phyloP scores from a whole-genome alignment of 225 moss, liverwort and hornwort species.

The Lunularia cruciata region DNA sequence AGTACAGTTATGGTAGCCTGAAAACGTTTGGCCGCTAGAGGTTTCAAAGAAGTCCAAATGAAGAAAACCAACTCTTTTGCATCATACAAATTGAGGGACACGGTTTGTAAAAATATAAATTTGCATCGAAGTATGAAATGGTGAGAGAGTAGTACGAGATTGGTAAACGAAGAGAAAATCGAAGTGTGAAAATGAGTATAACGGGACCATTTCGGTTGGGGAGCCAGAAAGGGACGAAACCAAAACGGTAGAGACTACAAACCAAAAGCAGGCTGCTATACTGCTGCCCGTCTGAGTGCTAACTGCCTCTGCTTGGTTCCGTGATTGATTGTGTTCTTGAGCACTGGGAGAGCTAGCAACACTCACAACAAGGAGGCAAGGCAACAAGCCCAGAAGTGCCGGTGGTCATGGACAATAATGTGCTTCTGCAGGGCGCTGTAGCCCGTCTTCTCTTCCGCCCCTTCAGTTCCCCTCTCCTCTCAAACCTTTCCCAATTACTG shows the following conservation, averaged over 20 bases:
- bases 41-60: no score
- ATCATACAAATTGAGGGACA: no score
- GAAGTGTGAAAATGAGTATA: background rate
- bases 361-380: background rate
- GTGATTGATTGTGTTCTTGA: background rate
- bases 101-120: no score
- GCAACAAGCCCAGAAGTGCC: slow-evolving; percentile 6
- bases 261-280: background rate
- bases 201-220: background rate
- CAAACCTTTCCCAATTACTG: background rate
- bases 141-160: no score
- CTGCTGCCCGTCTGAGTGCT: slow-evolving; percentile 10
- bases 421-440: slow-evolving; percentile 15
- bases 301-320: background rate
- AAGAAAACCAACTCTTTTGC: no score
- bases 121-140: no score
- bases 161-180: no score
- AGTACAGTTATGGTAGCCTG: no score
- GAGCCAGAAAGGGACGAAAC: background rate
- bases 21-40: no score
- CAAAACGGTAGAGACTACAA: background rate
- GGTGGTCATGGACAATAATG: slow-evolving; percentile 19
- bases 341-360: background rate
- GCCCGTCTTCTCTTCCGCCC: slow-evolving; percentile 20
- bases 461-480: slow-evolving; percentile 14